Conservation (phyloP, 352 stramenopile species). For the Phytophthora lateralis region DNA sequence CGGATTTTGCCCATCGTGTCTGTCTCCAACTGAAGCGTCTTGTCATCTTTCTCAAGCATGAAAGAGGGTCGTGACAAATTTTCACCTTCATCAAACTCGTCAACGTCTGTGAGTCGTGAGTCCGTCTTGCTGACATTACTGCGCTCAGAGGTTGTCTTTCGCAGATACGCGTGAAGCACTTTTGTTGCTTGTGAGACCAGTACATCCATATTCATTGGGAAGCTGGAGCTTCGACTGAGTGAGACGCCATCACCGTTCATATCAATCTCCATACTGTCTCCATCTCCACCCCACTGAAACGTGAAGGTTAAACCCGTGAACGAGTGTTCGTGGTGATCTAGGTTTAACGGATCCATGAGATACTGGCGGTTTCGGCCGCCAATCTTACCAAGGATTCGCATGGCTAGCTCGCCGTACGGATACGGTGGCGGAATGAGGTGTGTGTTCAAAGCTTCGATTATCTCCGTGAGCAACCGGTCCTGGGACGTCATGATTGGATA, state of each 20-base stretch:
- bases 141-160: conserved; percentile 54
- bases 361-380: conserved; percentile 93
- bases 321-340: conserved; percentile 58
- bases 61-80: conserved; percentile 39
- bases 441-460: conserved; percentile 95
- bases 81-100: conserved; percentile 73
- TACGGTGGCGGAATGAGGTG: conserved; percentile 97
- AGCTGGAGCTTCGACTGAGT: conserved; percentile 9
- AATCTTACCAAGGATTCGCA: conserved; percentile 98
- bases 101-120: conserved; percentile 57
- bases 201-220: conserved; percentile 69
- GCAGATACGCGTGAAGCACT: conserved; percentile 68
- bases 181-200: conserved; percentile 48
- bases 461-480: conserved; percentile 89
- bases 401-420: conserved; percentile 95
- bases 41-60: conserved; percentile 87
- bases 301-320: conserved; percentile 55
- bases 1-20: conserved; percentile 72
- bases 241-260: conserved; percentile 15
- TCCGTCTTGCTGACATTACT: conserved; percentile 65
- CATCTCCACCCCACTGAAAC: conserved; percentile 52
- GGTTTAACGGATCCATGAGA: conserved; percentile 81
- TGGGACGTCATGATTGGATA: conserved; percentile 94
- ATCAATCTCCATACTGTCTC: conserved; percentile 28
- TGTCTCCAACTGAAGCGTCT: conserved; percentile 76